Evolutionary conservation across 2,329 filamentous ascomycete genomes (phyloP).

Genomic region (Aspergillus sp.): DNA sequence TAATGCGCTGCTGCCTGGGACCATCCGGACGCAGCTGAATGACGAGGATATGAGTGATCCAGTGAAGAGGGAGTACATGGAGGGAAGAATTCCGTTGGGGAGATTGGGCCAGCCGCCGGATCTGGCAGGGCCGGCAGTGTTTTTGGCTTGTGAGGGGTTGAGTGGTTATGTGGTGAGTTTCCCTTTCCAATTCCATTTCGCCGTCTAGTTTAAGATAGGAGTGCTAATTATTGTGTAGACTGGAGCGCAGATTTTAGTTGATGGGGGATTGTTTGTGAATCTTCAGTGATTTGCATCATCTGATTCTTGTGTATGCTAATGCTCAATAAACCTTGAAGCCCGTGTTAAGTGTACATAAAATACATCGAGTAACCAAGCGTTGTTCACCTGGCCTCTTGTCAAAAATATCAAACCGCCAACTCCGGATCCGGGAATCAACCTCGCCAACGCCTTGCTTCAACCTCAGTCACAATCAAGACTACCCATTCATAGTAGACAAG

Average conservation of each 20-base stretch:
- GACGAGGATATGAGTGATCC: constrained; percentile 76
- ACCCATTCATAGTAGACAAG: constrained; percentile 82
- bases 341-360: constrained; percentile 8
- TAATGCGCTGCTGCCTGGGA: constrained; percentile 81
- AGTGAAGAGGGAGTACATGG: constrained; percentile 73
- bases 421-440: not conserved
- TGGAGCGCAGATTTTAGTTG: constrained; percentile 79
- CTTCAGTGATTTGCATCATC: constrained; percentile 58
- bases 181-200: not conserved
- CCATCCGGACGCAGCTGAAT: constrained; percentile 80
- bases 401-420: not conserved
- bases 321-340: not conserved
- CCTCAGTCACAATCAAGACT: constrained; percentile 4
- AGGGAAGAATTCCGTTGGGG: constrained; percentile 75
- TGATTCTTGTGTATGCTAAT: not conserved
- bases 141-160: constrained; percentile 75
- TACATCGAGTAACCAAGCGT: constrained; percentile 5
- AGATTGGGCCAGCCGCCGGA: constrained; percentile 71
- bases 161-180: constrained; percentile 67
- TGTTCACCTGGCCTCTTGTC: not conserved
- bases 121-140: constrained; percentile 80
- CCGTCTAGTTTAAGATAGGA: not conserved
- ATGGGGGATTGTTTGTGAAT: constrained; percentile 88
- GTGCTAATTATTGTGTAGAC: constrained; percentile 46
- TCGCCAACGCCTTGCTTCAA: constrained; percentile 5